phyloP scores from a whole-genome alignment of 441 rosid genomes.

The Syzygium malaccense region DNA sequence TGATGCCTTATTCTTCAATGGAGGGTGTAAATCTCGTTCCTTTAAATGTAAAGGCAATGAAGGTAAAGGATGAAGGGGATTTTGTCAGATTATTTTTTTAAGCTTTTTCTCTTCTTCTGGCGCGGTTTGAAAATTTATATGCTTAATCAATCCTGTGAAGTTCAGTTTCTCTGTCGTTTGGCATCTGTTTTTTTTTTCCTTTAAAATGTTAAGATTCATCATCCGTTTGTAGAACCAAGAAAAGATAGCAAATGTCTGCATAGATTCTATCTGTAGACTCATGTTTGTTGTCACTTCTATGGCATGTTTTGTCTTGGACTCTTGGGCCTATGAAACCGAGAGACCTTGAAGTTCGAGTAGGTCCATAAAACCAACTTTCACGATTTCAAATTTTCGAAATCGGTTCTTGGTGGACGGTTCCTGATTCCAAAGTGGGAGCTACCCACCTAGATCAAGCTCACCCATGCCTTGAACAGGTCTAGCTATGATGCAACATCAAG shows the following conservation, averaged over 20 bases:
- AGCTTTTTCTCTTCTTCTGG: neutral
- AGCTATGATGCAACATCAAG: neutral
- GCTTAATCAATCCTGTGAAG: neutral
- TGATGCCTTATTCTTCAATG: neutral
- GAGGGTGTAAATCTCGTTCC: neutral
- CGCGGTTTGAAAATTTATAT: neutral
- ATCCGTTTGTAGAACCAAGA: neutral
- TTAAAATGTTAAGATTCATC: neutral
- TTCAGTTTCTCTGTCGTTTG: neutral
- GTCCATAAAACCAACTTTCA: too few species aligned
- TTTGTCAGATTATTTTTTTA: neutral
- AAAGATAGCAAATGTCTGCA: neutral
- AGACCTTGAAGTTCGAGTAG: neutral
- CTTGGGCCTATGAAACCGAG: neutral
- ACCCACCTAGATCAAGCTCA: too few species aligned
- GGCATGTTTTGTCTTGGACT: neutral
- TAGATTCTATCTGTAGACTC: neutral
- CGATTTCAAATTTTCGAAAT: too few species aligned
- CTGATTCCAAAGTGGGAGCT: too few species aligned
- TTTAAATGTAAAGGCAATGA: neutral
- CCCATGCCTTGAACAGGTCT: neutral
- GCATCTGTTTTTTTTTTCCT: neutral
- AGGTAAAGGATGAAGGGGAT: neutral
- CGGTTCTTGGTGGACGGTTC: too few species aligned
- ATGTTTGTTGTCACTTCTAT: neutral